Base-by-base conservation (phyloP, 768 basidiomycete species). In the Phanerochaete sordida region DNA sequence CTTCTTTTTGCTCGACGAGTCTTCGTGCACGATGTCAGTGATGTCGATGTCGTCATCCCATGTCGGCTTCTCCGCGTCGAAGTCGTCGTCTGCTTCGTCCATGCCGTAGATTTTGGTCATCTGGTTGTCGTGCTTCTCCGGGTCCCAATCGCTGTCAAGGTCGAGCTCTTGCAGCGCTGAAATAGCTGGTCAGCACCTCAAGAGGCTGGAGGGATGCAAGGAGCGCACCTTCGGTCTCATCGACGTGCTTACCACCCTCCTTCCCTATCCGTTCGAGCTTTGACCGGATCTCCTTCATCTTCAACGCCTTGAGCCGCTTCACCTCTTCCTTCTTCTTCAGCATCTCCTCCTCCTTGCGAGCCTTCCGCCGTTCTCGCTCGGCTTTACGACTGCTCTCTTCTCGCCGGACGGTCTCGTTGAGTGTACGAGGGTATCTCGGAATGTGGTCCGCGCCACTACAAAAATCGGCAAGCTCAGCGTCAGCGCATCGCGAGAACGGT, bases 1-100 rank as follows among this genome's bases (percentile, higher is more conserved):
- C 62, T 82, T 81, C 66, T 79, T 85, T 59, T 79, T 82, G 65
- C 76, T 79, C 52, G 67, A 54, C 7, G 46, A 48, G 39, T 73
- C 67, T 24, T 69, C 75, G 45, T 65, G 72, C 3, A 70, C 69
- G 35, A 93, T 84, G 68, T 91, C 85, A n/a, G 77, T 81, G 48
- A 95, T 82, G 63, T 93, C 85, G 58, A 95, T 84, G 66, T 97
- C 94, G 62, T 97, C 91, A 44, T 91, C 88, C 96, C 96, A 99
- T 0, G 76, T 74, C 2, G 97, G 97, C 74, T 96, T 96, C 63
- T 84, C 81, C 51, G 75, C 73, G 37, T 77, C 78, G 47, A 54
- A 35, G 6, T 63, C 61, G 51, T 72, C 72, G 4, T 74, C 74
- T n/a, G 33, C 7, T 13, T 67, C 73, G 13, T 77, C 79, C 26